Evolutionary conservation across 208 protist species (phyloP).

Genomic region (Crithidia mellificae): DNA sequence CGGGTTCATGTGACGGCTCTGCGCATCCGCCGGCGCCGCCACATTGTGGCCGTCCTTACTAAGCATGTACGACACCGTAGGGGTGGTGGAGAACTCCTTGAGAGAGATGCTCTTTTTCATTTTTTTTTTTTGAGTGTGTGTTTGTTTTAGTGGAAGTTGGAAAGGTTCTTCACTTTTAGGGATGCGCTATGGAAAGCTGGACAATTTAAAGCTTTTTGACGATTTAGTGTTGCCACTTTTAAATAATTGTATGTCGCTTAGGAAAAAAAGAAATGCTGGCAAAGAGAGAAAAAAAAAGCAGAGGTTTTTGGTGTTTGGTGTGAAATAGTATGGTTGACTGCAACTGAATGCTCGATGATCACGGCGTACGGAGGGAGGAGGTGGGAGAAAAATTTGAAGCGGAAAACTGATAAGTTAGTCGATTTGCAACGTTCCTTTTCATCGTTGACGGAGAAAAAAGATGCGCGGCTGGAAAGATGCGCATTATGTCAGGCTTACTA

Average conservation of each 20-base stretch:
- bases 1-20: conserved; percentile 33
- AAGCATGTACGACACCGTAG: conserved; percentile 90
- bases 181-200: neutral
- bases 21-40: conserved; percentile 40
- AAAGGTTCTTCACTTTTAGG: neutral
- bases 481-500: too few relatives aligned
- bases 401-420: too few relatives aligned
- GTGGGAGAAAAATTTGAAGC: too few relatives aligned
- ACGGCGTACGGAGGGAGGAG: too few relatives aligned
- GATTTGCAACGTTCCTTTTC: too few relatives aligned
- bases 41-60: conserved; percentile 89
- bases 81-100: conserved; percentile 90
- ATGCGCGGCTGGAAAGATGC: too few relatives aligned
- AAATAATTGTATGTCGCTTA: neutral
- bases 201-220: too few relatives aligned
- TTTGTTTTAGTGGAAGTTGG: neutral
- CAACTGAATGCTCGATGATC: too few relatives aligned
- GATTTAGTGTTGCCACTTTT: neutral
- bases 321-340: too few relatives aligned
- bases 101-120: conserved; percentile 91
- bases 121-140: neutral
- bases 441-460: too few relatives aligned
- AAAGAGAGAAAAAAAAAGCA: neutral
- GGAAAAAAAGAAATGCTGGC: neutral
- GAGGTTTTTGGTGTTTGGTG: too few relatives aligned